These are phyloP conservation scores for Candida koratica DNA, from an alignment of 805 yeast genomes.

Conservation along the genomic window DNA sequence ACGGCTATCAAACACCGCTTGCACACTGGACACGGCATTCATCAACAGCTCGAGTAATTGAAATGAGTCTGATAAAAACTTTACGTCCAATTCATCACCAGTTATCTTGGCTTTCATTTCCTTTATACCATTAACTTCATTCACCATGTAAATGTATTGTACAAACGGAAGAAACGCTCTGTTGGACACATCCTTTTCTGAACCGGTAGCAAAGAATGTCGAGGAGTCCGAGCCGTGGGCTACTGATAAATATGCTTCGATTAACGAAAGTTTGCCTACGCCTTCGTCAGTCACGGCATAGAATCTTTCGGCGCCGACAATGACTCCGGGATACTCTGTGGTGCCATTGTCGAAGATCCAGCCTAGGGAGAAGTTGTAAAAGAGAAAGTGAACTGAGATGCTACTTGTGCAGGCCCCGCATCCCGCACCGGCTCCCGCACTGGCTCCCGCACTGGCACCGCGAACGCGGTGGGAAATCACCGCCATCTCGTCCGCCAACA, in stretches of 20 bases:
- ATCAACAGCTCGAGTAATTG: conserved; percentile 50
- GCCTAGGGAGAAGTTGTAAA: conserved; percentile 69
- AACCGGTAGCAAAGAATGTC: conserved; percentile 44
- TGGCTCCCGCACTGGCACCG: background rate
- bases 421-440: background rate
- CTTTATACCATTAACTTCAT: conserved; percentile 19
- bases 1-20: conserved; percentile 27
- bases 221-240: conserved; percentile 58
- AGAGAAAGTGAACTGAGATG: conserved; percentile 50
- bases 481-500: conserved; percentile 25
- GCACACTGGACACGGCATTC: conserved; percentile 44
- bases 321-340: conserved; percentile 64
- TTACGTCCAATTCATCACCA: conserved; percentile 70
- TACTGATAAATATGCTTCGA: conserved; percentile 66
- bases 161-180: conserved; percentile 67
- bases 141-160: conserved; percentile 49
- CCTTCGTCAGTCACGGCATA: conserved; percentile 60
- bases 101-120: conserved; percentile 48
- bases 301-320: conserved; percentile 70
- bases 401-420: no score
- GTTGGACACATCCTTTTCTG: conserved; percentile 47
- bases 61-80: conserved; percentile 54
- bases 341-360: conserved; percentile 60
- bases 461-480: conserved; percentile 8
- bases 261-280: conserved; percentile 63